Base-by-base conservation (phyloP, 108 stramenopile species). In the Cyclotella kingstonii region DNA sequence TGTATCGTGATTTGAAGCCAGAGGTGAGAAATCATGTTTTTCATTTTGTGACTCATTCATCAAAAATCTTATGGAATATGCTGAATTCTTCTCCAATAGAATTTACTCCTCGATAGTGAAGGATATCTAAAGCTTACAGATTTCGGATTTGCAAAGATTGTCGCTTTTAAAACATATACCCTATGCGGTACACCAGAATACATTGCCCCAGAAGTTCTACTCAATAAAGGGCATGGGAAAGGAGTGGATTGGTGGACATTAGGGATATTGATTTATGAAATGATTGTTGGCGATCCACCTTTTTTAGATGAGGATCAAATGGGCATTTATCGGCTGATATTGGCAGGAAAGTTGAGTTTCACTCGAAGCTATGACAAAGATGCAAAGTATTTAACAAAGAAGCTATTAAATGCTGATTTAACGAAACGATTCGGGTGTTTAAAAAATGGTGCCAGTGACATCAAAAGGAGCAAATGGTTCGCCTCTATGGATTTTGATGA, bases 151-250 rank as follows among this genome's bases (percentile, higher is more conserved):
- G 85, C 88, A 41, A 93, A 91, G 59, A 62, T 36, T 44, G 57
- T 44, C 2, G 49, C 77, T 1, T 84, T 68, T 73, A 84, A 85
- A 60, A 91, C 91, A 3, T 97, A 87, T 76, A 97, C 98, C 19
- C 81, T 98, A 3, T 96, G 96, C 61, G 96, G 98, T 21, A 98
- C 98, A 14, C 96, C 98, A 7, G 95, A 92, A 40, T 97, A 97
- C 48, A 77, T 97, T 6, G 92, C 93, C 3, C 96, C 96, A 3
- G 94, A 97, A 60, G 85, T 94, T 4, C 74, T 97, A 28, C 81
- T 89, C 53, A 93, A 91, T 54, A 88, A 90, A 59, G 96, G 94
- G 12, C 94, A 97, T 51, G 90, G 90, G n/a, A 91, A 82, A 65
- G 89, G 87, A 5, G 96, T 94, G 14, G 94, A 97, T 50, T 92